phyloP scores from a whole-genome alignment of 1,139 yeast genomes.

The Debaryomyces udenii region DNA sequence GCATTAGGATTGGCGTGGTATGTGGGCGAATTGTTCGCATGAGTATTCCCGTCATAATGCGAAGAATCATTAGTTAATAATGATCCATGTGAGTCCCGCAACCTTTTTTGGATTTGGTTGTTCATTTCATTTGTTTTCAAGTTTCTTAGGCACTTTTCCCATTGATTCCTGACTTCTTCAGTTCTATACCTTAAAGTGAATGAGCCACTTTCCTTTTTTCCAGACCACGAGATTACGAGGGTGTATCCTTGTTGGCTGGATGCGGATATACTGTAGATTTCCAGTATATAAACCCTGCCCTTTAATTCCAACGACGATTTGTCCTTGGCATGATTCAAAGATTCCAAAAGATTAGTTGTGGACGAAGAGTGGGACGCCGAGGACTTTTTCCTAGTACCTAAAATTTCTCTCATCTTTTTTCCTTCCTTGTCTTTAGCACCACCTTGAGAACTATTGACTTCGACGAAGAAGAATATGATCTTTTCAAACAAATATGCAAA shows the following conservation, averaged over 20 bases:
- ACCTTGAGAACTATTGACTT: conserved; percentile 24
- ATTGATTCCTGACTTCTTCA: conserved; percentile 70
- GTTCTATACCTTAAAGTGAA: conserved; percentile 69
- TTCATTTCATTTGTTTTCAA: conserved; percentile 49
- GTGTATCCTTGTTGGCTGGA: conserved; percentile 51
- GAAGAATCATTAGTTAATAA: conserved; percentile 29
- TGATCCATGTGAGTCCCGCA: conserved; percentile 43
- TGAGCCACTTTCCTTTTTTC: conserved; percentile 75
- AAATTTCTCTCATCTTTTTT: conserved; percentile 39
- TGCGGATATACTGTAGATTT: conserved; percentile 57
- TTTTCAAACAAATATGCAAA: conserved; percentile 87
- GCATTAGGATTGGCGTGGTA: conserved; percentile 14
- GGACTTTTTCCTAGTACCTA: conserved; percentile 49
- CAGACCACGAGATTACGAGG: conserved; percentile 75
- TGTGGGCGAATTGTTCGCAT: conserved; percentile 19
- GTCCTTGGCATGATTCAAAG: conserved; percentile 36
- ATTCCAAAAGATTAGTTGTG: conserved; percentile 41
- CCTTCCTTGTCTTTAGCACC: conserved; percentile 26
- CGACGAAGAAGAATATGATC: conserved; percentile 78
- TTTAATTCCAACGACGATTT: conserved; percentile 54
- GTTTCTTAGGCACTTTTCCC: conserved; percentile 62
- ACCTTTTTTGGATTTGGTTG: conserved; percentile 39
- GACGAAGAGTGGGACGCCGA: conserved; percentile 30
- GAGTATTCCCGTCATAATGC: conserved; percentile 27
- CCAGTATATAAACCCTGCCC: conserved; percentile 71